Base-by-base conservation (phyloP, 148 eudicot species). In the Diospyros lotus region DNA sequence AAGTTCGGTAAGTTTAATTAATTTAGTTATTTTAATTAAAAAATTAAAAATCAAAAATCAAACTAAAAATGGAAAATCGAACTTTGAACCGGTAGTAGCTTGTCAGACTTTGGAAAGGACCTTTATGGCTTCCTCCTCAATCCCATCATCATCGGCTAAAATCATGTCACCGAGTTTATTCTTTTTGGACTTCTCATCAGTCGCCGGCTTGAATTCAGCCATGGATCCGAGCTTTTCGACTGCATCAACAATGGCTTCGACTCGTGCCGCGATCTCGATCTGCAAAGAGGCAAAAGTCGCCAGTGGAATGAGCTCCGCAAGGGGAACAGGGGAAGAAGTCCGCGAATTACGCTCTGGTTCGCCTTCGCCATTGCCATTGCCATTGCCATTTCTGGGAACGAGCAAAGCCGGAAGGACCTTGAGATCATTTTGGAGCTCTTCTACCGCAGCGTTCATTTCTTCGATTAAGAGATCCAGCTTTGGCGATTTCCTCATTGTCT, bases 231-330 rank as follows among this genome's bases (percentile, higher is more conserved):
- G 83, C 73, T 76, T 81, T 10, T 89, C 78, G 14, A 90, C 92
- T 68, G 77, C 88, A 9, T 76, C 71, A 0, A 83, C 91, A 13
- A 86, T 82, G 46, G 82, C 87, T 78, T 89, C 96, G 7, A 86
- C 76, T 84, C 97, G 86, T 52, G 78, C 81, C 2, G 85, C 87
- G 59, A 86, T 80, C 86, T 92, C 97, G 0, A 88, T 80, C 86
- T 92, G 71, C 80, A 92, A 80, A 18, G 90, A 82, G 9, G 85
- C 86, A 8, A 86, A 6, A 64, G 97, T 86, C 17, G 89, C 92
- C 45, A 94, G 46, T 12, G 96, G 93, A 80, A 94, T 76, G 66
- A 90, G 75, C 66, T 86, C 92, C 71, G 86, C 69, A 59, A 94
- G 66, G n/a, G 86, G 74, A 50, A 86, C 73, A 28, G 28, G 28